Evolutionary conservation across 2,329 filamentous ascomycete genomes (phyloP).

Genomic region (Canariomyces notabilis): DNA sequence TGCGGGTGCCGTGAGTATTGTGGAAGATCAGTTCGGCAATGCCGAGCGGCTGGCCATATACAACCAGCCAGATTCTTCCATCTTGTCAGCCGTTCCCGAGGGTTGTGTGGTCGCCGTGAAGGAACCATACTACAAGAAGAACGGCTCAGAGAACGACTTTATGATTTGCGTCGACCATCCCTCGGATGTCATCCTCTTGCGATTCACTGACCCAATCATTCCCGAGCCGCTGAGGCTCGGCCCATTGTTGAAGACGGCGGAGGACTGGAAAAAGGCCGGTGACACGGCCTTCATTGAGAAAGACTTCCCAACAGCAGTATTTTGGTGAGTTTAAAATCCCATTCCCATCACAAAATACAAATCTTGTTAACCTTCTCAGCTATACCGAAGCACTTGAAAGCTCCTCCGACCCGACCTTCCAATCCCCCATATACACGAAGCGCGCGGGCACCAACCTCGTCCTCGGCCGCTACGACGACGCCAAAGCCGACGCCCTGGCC

Average conservation of each 20-base stretch:
- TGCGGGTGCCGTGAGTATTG: constrained; percentile 32
- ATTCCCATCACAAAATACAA: background rate
- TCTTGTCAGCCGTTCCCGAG: constrained; percentile 31
- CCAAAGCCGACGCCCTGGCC: constrained; percentile 31
- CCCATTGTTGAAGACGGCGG: constrained; percentile 20
- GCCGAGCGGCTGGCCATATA: constrained; percentile 36
- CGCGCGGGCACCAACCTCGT: constrained; percentile 31
- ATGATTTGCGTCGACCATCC: constrained; percentile 35
- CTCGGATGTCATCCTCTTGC: constrained; percentile 30
- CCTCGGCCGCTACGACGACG: constrained; percentile 31
- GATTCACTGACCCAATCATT: constrained; percentile 30
- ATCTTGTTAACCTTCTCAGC: constrained; percentile 18
- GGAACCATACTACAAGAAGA: constrained; percentile 35
- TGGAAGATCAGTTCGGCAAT: constrained; percentile 34
- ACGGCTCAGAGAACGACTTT: constrained; percentile 26
- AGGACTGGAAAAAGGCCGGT: constrained; percentile 23
- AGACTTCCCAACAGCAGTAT: constrained; percentile 30
- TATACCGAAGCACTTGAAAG: constrained; percentile 33
- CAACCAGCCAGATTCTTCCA: constrained; percentile 32
- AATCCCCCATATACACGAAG: constrained; percentile 27
- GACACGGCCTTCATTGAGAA: constrained; percentile 29
- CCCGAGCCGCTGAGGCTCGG: constrained; percentile 26
- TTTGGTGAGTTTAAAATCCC: constrained; percentile 26
- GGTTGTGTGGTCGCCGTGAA: constrained; percentile 32
- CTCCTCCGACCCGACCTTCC: constrained; percentile 19